Evolutionary conservation across 371 early-diverging fungal species (phyloP).

Genomic region (Rhizomucor miehei): DNA sequence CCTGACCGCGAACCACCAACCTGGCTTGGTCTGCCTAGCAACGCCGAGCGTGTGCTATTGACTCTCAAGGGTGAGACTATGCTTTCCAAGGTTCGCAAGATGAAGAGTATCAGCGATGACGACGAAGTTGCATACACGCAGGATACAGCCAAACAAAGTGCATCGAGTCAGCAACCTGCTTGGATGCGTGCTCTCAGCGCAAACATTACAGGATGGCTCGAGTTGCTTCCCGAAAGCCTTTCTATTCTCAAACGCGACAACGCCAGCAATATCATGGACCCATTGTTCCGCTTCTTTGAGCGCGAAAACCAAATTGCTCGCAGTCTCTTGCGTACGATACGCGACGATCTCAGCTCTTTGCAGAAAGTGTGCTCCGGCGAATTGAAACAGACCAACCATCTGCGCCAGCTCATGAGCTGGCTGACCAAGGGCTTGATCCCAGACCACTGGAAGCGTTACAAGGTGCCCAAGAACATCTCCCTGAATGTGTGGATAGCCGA

Average conservation of each 20-base stretch:
- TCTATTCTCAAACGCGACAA: slow-evolving; percentile 38
- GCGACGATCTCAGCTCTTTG: slow-evolving; percentile 65
- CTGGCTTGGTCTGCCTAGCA: slow-evolving; percentile 95
- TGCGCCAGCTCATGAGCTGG: slow-evolving; percentile 67
- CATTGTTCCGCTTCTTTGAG: slow-evolving; percentile 82
- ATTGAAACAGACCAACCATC: slow-evolving; percentile 84
- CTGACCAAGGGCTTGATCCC: slow-evolving; percentile 78
- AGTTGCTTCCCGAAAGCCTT: slow-evolving; percentile 57
- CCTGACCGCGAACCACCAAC: slow-evolving; percentile 95
- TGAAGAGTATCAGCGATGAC: slow-evolving; percentile 83
- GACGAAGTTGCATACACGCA: slow-evolving; percentile 63
- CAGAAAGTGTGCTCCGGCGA: slow-evolving; percentile 70
- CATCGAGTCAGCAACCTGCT: slow-evolving; percentile 58
- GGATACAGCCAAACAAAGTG: slow-evolving; percentile 25
- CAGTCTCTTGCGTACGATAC: slow-evolving; percentile 59
- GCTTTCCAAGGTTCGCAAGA: slow-evolving; percentile 79
- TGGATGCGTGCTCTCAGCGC: slow-evolving; percentile 73
- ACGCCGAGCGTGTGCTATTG: slow-evolving; percentile 90
- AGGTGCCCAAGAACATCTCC: slow-evolving; percentile 59
- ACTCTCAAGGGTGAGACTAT: slow-evolving; percentile 72
- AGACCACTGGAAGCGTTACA: slow-evolving; percentile 75
- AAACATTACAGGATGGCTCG: slow-evolving; percentile 60
- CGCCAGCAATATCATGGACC: slow-evolving; percentile 50
- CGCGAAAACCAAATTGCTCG: slow-evolving; percentile 73
- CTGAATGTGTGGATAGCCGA: slow-evolving; percentile 76